These are phyloP conservation scores for Lanmaoa rubissima DNA, from an alignment of 768 basidiomycete genomes.

Conservation along the genomic window DNA sequence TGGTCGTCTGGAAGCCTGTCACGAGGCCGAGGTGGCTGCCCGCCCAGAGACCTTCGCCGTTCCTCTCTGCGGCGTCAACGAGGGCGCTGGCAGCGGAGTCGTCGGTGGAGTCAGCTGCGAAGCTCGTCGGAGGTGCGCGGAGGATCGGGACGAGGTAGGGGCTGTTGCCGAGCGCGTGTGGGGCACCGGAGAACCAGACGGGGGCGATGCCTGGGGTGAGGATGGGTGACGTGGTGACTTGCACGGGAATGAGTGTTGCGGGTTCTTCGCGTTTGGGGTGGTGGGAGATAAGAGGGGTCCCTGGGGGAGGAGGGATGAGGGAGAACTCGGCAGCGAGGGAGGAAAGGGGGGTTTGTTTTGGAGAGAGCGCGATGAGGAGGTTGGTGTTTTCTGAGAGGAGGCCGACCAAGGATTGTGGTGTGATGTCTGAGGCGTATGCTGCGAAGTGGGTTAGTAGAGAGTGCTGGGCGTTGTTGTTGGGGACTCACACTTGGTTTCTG, in stretches of 20 bases:
- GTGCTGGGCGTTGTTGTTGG: no score
- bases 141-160: constrained; percentile 84
- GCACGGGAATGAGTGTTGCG: constrained; percentile 62
- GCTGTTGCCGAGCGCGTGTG: constrained; percentile 63
- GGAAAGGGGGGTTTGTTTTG: constrained; percentile 69
- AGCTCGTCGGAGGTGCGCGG: constrained; percentile 71
- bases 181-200: constrained; percentile 75
- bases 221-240: constrained; percentile 44
- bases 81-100: constrained; percentile 60
- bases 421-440: constrained; percentile 75
- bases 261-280: constrained; percentile 74
- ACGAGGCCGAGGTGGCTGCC: constrained; percentile 77
- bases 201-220: constrained; percentile 50
- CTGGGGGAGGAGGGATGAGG: constrained; percentile 81
- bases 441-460: neutral
- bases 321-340: constrained; percentile 90
- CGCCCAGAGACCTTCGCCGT: constrained; percentile 80
- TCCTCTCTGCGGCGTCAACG: constrained; percentile 69
- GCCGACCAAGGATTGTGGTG: constrained; percentile 74
- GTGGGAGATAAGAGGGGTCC: constrained; percentile 81
- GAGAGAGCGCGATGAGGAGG: constrained; percentile 78
- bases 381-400: constrained; percentile 74
- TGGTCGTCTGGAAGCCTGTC: constrained; percentile 90
- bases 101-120: constrained; percentile 63
- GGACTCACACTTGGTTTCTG: constrained; percentile 74